These are phyloP conservation scores for Clavaria fumosa DNA, from an alignment of 768 basidiomycete genomes.

Conservation along the genomic window DNA sequence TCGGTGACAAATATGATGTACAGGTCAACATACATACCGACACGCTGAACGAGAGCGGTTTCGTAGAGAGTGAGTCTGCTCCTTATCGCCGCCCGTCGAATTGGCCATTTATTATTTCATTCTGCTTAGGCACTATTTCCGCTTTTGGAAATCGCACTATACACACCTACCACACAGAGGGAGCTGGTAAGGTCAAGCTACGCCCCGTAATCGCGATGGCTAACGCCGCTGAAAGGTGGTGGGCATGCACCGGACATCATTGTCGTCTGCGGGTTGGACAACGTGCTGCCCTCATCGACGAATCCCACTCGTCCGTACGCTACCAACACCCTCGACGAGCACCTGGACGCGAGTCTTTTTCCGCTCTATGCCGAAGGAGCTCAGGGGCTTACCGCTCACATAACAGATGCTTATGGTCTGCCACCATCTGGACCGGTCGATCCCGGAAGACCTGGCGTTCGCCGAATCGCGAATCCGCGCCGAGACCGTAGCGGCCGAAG, in stretches of 20 bases:
- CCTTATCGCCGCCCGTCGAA: too few relatives aligned
- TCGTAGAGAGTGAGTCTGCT: slow-evolving; percentile 71
- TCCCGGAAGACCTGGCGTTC: slow-evolving; percentile 87
- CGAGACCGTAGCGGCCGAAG: slow-evolving; percentile 96
- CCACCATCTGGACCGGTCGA: slow-evolving; percentile 86
- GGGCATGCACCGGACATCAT: slow-evolving; percentile 98
- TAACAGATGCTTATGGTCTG: slow-evolving; percentile 99
- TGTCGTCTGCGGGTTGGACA: slow-evolving; percentile 78
- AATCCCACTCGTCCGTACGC: slow-evolving; percentile 93
- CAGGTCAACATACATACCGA: slow-evolving; percentile 97
- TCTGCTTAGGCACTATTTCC: slow-evolving; percentile 56
- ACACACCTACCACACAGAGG: slow-evolving; percentile 95
- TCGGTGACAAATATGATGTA: slow-evolving; percentile 86
- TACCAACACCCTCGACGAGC: slow-evolving; percentile 87
- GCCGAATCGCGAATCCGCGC: slow-evolving; percentile 94
- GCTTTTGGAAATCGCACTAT: slow-evolving; percentile 88
- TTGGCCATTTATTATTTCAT: slow-evolving; percentile 1
- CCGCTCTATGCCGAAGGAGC: too few relatives aligned
- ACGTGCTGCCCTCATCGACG: slow-evolving; percentile 91
- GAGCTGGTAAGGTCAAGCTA: slow-evolving; percentile 45
- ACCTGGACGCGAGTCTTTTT: slow-evolving; percentile 73
- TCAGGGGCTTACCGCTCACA: neutral
- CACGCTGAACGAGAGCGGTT: slow-evolving; percentile 93
- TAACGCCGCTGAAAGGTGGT: slow-evolving; percentile 35
- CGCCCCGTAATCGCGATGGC: neutral